Evolutionary conservation across 345 rosid species (phyloP).

Genomic region (Moringa oleifera): DNA sequence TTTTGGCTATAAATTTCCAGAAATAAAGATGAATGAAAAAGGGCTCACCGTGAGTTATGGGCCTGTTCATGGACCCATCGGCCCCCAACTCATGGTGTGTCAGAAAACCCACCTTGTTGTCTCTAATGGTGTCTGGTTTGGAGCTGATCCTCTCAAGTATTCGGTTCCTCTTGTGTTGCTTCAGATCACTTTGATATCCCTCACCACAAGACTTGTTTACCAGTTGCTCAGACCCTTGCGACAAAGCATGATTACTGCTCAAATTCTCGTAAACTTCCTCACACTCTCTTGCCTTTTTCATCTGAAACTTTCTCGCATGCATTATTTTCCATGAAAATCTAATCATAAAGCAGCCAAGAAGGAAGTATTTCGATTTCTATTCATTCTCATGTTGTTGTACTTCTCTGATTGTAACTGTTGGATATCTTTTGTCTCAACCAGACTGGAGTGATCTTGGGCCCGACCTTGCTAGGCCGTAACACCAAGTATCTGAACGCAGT

Average conservation of each 20-base stretch:
- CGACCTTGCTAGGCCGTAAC: conserved; percentile 24
- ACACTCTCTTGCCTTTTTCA: neutral
- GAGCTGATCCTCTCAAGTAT: conserved; percentile 22
- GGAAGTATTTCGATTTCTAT: too few species aligned
- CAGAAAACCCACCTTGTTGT: conserved; percentile 8
- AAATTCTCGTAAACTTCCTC: conserved; percentile 22
- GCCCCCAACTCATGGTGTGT: conserved; percentile 23
- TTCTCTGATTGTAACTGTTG: too few species aligned
- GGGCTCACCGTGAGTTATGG: neutral
- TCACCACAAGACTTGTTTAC: conserved; percentile 22
- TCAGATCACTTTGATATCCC: conserved; percentile 23
- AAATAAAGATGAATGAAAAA: neutral
- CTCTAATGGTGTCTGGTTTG: conserved; percentile 22
- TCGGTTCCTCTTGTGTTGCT: conserved; percentile 16
- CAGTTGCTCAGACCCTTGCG: conserved; percentile 15
- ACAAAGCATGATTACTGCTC: conserved; percentile 31
- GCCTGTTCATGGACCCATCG: conserved; percentile 19
- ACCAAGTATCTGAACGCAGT: conserved; percentile 2
- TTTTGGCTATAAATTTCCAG: neutral
- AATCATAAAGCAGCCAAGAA: too few species aligned
- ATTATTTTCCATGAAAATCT: too few species aligned
- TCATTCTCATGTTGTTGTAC: too few species aligned
- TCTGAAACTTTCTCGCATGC: too few species aligned
- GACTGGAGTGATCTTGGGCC: conserved; percentile 27
- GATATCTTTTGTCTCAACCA: conserved; percentile 7